phyloP scores from a whole-genome alignment of 2,329 filamentous ascomycete genomes.

The Didymellaceae sp. region DNA sequence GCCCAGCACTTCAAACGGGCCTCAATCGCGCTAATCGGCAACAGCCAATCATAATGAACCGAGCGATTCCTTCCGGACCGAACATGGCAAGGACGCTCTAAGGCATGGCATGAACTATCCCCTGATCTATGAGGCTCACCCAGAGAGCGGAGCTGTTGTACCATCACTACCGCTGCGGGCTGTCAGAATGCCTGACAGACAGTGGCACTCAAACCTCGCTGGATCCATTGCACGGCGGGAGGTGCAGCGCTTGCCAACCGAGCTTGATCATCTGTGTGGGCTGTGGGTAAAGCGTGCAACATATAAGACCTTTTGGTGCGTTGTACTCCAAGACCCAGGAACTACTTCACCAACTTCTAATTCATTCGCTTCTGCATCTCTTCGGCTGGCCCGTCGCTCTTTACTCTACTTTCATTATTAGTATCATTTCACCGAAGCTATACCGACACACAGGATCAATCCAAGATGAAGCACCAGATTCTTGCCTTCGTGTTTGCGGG shows the following conservation, averaged over 20 bases:
- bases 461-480: constrained; percentile 45
- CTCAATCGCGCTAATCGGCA: neutral
- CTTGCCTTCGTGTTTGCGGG: constrained; percentile 40
- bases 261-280: constrained; percentile 7
- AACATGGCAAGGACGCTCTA: constrained; percentile 1
- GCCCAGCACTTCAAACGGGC: constrained; percentile 3
- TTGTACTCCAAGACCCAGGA: neutral
- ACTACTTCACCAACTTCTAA: neutral
- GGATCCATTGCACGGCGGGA: constrained; percentile 4
- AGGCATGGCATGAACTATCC: constrained; percentile 13
- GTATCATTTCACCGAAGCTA: constrained; percentile 9
- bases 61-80: neutral
- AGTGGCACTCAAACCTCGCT: constrained; percentile 4
- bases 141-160: constrained; percentile 1
- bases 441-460: neutral
- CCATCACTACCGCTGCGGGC: neutral
- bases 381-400: constrained; percentile 13
- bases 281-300: neutral
- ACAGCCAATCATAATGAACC: neutral
- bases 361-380: constrained; percentile 8
- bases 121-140: constrained; percentile 12
- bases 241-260: constrained; percentile 7
- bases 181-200: constrained; percentile 6
- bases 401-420: neutral
- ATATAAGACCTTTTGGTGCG: neutral